These are phyloP conservation scores for Maudiozyma barnettii DNA, from an alignment of 805 yeast species.

Conservation along the genomic window DNA sequence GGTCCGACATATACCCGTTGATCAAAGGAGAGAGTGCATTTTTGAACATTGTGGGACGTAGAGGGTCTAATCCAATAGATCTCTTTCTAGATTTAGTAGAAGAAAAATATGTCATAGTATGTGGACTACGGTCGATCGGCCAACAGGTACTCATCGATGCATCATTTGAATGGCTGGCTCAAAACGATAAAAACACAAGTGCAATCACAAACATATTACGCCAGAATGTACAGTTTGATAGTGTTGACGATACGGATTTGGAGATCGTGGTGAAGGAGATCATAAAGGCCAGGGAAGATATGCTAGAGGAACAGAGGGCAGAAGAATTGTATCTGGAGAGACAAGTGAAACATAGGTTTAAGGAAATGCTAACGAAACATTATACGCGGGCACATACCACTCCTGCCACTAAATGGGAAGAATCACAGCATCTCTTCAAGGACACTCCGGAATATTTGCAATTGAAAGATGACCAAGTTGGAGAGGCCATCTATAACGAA, in stretches of 20 bases:
- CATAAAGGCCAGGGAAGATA: conserved; percentile 18
- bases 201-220: conserved; percentile 11
- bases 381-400: conserved; percentile 4
- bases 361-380: conserved; percentile 12
- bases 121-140: conserved; percentile 51
- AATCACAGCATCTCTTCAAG: conserved; percentile 24
- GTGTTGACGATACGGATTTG: conserved; percentile 17
- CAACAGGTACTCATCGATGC: conserved; percentile 39
- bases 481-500: not conserved
- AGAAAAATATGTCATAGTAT: conserved; percentile 45
- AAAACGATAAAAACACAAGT: conserved; percentile 7
- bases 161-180: conserved; percentile 18
- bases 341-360: conserved; percentile 22
- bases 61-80: conserved; percentile 71
- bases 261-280: conserved; percentile 16
- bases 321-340: conserved; percentile 11
- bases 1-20: conserved; percentile 45
- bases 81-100: conserved; percentile 67
- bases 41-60: conserved; percentile 54
- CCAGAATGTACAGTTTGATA: conserved; percentile 17
- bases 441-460: conserved; percentile 29
- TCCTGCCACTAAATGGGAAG: conserved; percentile 32
- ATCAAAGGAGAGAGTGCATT: conserved; percentile 51
- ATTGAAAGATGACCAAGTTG: conserved; percentile 16
- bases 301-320: conserved; percentile 15